phyloP scores from a whole-genome alignment of 1,284 basidiomycete species.

The Takashimella koratensis region DNA sequence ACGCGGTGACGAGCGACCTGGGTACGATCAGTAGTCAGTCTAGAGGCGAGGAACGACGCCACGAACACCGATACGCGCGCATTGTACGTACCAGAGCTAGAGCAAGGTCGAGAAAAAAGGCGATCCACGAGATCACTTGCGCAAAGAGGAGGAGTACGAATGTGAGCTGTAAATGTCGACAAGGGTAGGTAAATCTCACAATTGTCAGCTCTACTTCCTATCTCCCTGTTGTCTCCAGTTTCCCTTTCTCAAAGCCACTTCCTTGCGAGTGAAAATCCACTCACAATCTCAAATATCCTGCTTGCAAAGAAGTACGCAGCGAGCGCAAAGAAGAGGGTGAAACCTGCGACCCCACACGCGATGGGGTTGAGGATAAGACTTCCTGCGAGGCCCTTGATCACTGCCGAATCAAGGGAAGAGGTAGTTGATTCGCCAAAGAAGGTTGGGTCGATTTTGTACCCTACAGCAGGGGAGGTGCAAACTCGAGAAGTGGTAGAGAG shows the following conservation, averaged over 20 bases:
- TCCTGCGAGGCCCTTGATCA: slow-evolving; percentile 20
- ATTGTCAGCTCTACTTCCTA: background rate
- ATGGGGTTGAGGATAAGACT: slow-evolving; percentile 38
- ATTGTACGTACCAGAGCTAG: slow-evolving; percentile 17
- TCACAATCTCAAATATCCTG: slow-evolving; percentile 31
- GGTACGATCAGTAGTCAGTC: too few relatives aligned
- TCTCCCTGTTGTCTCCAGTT: background rate
- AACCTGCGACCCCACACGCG: slow-evolving; percentile 31
- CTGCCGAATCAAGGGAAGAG: slow-evolving; percentile 4
- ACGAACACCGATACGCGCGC: too few relatives aligned
- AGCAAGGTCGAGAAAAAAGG: slow-evolving; percentile 32
- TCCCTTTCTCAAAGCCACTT: too few relatives aligned
- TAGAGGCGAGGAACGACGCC: too few relatives aligned
- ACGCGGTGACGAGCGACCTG: slow-evolving; percentile 29
- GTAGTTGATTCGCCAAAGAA: slow-evolving; percentile 17
- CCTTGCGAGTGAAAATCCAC: too few relatives aligned
- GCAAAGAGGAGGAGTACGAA: slow-evolving; percentile 31
- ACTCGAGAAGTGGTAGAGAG: too few relatives aligned
- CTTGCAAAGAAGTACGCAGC: slow-evolving; percentile 32
- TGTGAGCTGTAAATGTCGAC: slow-evolving; percentile 16
- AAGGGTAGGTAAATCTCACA: too few relatives aligned
- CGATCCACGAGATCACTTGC: slow-evolving; percentile 27
- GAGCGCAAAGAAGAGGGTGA: slow-evolving; percentile 29
- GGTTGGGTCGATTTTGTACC: slow-evolving; percentile 30
- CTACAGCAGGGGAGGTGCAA: slow-evolving; percentile 30